Base-by-base conservation (phyloP, 495 filamentous ascomycete species). In the Penicillium daleae region DNA sequence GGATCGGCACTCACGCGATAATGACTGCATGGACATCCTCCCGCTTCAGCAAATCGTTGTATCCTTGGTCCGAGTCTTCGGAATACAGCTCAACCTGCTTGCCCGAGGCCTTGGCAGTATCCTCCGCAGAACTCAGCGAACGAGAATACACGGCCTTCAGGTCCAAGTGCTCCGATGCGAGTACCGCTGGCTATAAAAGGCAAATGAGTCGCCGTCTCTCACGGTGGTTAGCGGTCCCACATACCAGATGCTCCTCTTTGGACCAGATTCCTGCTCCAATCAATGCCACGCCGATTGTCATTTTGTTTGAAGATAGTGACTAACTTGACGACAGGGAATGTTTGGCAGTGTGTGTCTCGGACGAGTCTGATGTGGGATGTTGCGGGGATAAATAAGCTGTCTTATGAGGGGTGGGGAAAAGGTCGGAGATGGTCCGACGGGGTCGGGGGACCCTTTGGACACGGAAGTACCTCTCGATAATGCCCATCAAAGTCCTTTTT, bases 1-100 rank as follows among this genome's bases (percentile, higher is more conserved):
- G 42, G 4, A 24, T 3, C 19, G 19, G 42, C 12, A 54, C 69
- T 29, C 59, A 83, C 68, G 85, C 87, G 53, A 92, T 79, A 52
- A 91, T 82, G 3, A 92, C 80, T 29, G 83, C 86, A 0, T 79
- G 64, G 53, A 90, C 83, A 68, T 92, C 89, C 4, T 68, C 52
- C 12, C 87, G 80, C 27, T 77, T 67, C 19, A 91, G 79, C 26
- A 92, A 74, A 37, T 82, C 85, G 21, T 84, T 77, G 56, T 85
- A 85, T 8, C 75, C 80, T 9, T 71, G 62, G 1, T 75, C 78
- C 2, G 79, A 74, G 63, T 90, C 87, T 19, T 87, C 81, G 15
- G 85, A 78, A 63, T 81, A 82, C 12, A 81, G 65, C n/a, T 82
- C 80, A 51, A 84, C 33, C 33, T 26, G 27, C 26, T 56, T 56